Percentiles rank a stretch among this genome's conserved stretches.
These are phyloP conservation scores for Wallacemonas sp. DNA, from an alignment of 208 protist genomes.

Conservation along the genomic window DNA sequence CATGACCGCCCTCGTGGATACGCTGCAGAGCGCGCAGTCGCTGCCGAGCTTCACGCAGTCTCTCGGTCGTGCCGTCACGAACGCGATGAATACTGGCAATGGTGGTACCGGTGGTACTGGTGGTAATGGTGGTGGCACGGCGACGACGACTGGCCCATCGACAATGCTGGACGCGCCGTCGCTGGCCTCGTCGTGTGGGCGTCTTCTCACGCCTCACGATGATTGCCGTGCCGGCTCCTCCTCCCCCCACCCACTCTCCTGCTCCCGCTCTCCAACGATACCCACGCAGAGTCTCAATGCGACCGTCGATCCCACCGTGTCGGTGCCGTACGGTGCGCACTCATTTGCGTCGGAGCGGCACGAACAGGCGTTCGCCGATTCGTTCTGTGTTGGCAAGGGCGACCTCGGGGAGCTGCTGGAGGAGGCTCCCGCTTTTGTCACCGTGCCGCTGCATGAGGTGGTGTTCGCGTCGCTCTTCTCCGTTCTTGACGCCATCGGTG, in stretches of 20 bases:
- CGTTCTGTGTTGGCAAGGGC: conserved; percentile 42
- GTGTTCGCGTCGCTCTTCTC: conserved; percentile 50
- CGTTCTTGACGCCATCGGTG: conserved; percentile 36
- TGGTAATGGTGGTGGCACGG: neutral
- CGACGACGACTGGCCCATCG: too few relatives aligned
- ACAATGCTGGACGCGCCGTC: too few relatives aligned
- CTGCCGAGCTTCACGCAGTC: neutral
- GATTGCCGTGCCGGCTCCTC: too few relatives aligned
- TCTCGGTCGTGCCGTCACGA: neutral
- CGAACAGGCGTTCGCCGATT: conserved; percentile 41
- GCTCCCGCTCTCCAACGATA: conserved; percentile 1
- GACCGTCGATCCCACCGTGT: neutral
- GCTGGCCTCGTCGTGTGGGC: too few relatives aligned
- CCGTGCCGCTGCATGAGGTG: conserved; percentile 49
- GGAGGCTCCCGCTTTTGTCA: conserved; percentile 26
- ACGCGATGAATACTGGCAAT: too few relatives aligned
- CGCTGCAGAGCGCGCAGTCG: conserved; percentile 6
- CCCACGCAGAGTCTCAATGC: neutral
- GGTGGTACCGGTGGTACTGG: neutral
- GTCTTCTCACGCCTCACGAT: too few relatives aligned
- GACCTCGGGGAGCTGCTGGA: conserved; percentile 23
- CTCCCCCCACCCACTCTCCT: neutral
- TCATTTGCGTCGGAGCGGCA: conserved; percentile 22
- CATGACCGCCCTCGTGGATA: neutral
- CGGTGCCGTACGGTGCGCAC: neutral